These are phyloP conservation scores for Erodium maritimum DNA, from an alignment of 345 rosid genomes.

Conservation along the genomic window DNA sequence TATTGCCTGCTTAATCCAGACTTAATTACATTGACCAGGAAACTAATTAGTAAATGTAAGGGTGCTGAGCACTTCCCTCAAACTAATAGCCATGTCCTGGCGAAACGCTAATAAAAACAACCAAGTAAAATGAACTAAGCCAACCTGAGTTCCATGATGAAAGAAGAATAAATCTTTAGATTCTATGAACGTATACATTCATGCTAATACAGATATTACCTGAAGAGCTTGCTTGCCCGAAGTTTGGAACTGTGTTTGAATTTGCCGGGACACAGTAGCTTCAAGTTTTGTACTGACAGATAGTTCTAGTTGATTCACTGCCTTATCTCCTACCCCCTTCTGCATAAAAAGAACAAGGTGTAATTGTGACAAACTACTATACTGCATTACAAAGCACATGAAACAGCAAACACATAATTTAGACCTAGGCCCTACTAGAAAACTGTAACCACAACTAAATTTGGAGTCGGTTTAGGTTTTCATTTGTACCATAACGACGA, in stretches of 20 bases:
- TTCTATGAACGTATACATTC: neutral
- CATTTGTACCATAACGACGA: no score
- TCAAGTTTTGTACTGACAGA: conserved; percentile 52
- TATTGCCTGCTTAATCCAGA: no score
- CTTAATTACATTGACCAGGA: no score
- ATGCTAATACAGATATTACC: conserved; percentile 21
- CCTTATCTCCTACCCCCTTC: conserved; percentile 70
- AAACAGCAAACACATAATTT: neutral
- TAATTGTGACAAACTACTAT: neutral
- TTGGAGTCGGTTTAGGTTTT: neutral
- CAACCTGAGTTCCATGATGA: no score
- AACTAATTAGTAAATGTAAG: no score
- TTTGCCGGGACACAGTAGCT: conserved; percentile 52
- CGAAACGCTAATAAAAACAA: no score
- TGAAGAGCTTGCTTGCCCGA: conserved; percentile 73
- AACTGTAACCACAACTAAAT: neutral
- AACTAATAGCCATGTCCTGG: no score
- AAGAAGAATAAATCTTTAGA: no score
- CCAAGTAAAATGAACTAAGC: no score
- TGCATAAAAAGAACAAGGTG: conserved; percentile 19
- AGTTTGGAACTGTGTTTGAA: conserved; percentile 64
- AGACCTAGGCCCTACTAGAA: no score
- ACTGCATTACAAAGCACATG: neutral
- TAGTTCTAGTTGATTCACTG: conserved; percentile 52
- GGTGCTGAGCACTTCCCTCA: no score